A percentile compares a stretch with the other conserved stretches of the same genome.
phyloP scores from a whole-genome alignment of 2,329 filamentous ascomycete species.

The Ascochyta lentis region DNA sequence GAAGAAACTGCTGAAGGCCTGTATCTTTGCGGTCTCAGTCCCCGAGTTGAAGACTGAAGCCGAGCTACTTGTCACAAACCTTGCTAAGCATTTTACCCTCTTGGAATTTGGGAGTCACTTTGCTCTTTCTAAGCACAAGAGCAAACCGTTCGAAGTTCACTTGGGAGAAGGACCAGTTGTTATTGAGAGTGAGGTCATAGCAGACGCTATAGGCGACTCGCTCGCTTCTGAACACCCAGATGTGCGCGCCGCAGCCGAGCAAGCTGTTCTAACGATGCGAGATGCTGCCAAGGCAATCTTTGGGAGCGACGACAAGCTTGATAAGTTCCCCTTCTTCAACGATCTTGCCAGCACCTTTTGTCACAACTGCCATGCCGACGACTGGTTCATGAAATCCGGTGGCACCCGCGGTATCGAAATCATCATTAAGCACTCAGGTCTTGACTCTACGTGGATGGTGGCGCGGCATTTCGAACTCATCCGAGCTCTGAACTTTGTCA shows the following conservation, averaged over 20 bases:
- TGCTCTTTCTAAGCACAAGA: slow-evolving; percentile 76
- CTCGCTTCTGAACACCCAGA: slow-evolving; percentile 82
- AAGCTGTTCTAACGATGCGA: slow-evolving; percentile 78
- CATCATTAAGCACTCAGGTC: slow-evolving; percentile 80
- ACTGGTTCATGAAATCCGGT: slow-evolving; percentile 98
- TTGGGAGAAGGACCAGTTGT: slow-evolving; percentile 86
- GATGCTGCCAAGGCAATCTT: slow-evolving; percentile 80
- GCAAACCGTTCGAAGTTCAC: slow-evolving; percentile 81
- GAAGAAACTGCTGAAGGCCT: slow-evolving; percentile 86
- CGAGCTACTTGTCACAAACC: slow-evolving; percentile 74
- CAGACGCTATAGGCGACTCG: slow-evolving; percentile 88
- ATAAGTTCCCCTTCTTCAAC: slow-evolving; percentile 82
- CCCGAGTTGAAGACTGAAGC: slow-evolving; percentile 81
- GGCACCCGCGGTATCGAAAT: slow-evolving; percentile 90
- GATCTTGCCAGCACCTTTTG: slow-evolving; percentile 85
- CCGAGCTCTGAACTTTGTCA: slow-evolving; percentile 91
- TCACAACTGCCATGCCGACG: slow-evolving; percentile 94
- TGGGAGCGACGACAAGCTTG: slow-evolving; percentile 73
- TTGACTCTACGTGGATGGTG: slow-evolving; percentile 83
- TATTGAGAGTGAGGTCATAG: slow-evolving; percentile 85
- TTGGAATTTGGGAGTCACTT: slow-evolving; percentile 88
- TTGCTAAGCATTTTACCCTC: slow-evolving; percentile 89
- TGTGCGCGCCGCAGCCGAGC: slow-evolving; percentile 83
- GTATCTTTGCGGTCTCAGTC: slow-evolving; percentile 84
- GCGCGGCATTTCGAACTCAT: slow-evolving; percentile 87